Evolutionary conservation across 2,329 filamentous ascomycete genomes (phyloP), one percentile per base, ranked within the genome.

Genomic region (Ceratocystis eucalypticola): DNA sequence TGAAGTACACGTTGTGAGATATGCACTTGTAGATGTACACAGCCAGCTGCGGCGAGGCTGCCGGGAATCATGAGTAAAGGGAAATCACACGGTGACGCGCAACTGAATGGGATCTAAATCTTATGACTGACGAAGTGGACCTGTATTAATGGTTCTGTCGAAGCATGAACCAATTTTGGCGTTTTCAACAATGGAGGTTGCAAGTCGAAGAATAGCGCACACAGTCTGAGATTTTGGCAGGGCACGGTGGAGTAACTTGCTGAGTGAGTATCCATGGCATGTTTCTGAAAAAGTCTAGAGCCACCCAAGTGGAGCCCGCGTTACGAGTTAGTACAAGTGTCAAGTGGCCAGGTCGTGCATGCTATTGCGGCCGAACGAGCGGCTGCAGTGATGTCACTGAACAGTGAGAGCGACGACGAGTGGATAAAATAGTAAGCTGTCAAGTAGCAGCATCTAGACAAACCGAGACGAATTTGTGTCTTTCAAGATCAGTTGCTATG

Each of bases 301-400:
- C 48, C 22, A 41, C 37, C 48, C 10, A 25, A 53, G 48, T 28
- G 55, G 55, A 59, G 55, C 28, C 30, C 28, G 7, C 30, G 28
- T 30, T 37, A 37, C 55, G 28, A 37, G 20, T 59, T 59, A 59
- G 25, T 59, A n/a, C 30, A 37, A n/a, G 28, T 59, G 2, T 10
- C 55, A 28, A 28, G 28, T 28, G 28, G 28, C 5, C 28, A 28
- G 28, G 55, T 37, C 15, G 33, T 37, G n/a, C 33, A 20, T 55
- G 5, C 5, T 15, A 28, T 37, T 20, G 17, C 17, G 33, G 55
- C 15, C 55, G n/a, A 37, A 22, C 28, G 33, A 30, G 12, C 28
- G 30, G 22, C 55, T 59, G n/a, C 8, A 33, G 28, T 59, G 55
- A 59, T 59, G 55, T 59, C 55, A 59, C 55, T n/a, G 55, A n/a